Base-by-base conservation (phyloP, 306 rosid species). In the Rosa multiflora region DNA sequence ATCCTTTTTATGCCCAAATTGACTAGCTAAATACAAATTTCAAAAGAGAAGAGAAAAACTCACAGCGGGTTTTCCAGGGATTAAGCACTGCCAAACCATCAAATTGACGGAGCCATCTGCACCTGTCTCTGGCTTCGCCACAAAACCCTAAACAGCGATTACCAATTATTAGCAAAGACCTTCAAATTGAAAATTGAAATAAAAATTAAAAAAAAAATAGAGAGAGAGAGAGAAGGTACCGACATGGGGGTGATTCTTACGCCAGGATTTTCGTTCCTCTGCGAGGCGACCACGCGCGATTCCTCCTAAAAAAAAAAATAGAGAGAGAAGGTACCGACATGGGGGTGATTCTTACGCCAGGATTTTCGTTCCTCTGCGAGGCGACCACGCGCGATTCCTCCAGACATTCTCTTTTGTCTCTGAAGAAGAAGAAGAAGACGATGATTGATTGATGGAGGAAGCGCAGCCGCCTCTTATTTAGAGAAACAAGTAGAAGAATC, bases 301-400 rank as follows among this genome's bases (percentile, higher is more conserved):
- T 44, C 97, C 81, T 71, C 84, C 83, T n/a, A 5, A 5, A 8
- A 26, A 35, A 37, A 20, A 2, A 1, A 58, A 35, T 21, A 13
- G 17, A 49, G 4, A 39, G 6, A 74, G 6, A 2, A 78, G 51
- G 56, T 82, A 90, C 97, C 40, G 53, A 94, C 97, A 90, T 94
- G 98, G 4, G 98, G 97, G 80, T 94, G 97, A 67, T 94, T 91
- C 88, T 91, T 91, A 67, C 97, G 92, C 98, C 98, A 94, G 4
- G 98, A 81, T 78, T 89, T 94, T 37, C 98, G 86, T 76, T 94
- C 98, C 86, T 94, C 98, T 5, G 94, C 76, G 35, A 94, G 96
- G 35, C 97, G 92, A 78, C 97, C 97, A 72, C 94, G 98, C 84
- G 98, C 96, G 71, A 94, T 91, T 44, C 97, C 81, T 71, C 84